Evolutionary conservation across 2,329 filamentous ascomycete species (phyloP).

Genomic region (Pseudogymnoascus sp.): DNA sequence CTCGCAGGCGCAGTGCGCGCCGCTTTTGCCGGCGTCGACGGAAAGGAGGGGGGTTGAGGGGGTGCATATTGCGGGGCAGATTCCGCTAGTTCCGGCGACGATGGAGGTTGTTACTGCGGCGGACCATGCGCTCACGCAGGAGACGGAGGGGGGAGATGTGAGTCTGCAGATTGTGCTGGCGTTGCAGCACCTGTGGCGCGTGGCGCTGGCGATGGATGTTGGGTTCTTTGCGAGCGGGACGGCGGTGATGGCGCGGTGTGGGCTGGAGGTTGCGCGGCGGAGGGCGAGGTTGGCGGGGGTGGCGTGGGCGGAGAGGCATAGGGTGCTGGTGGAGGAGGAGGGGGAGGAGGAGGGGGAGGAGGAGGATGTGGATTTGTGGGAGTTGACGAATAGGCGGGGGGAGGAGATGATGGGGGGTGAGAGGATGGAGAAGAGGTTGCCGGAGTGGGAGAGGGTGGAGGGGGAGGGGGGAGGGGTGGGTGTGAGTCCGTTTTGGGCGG

Average conservation of each 20-base stretch:
- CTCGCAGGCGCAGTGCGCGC: constrained; percentile 70
- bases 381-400: constrained; percentile 49
- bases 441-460: constrained; percentile 41
- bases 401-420: constrained; percentile 23
- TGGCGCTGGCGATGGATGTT: constrained; percentile 64
- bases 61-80: constrained; percentile 78
- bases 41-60: not conserved
- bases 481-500: constrained; percentile 62
- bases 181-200: constrained; percentile 82
- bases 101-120: constrained; percentile 51
- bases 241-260: constrained; percentile 33
- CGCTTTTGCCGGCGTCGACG: too few species aligned
- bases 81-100: constrained; percentile 71
- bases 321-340: constrained; percentile 36
- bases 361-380: constrained; percentile 57
- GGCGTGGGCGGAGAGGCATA: constrained; percentile 37
- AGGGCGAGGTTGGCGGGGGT: constrained; percentile 36
- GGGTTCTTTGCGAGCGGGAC: constrained; percentile 52
- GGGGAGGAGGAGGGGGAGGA: constrained; percentile 43
- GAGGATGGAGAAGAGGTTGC: constrained; percentile 30
- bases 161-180: constrained; percentile 57
- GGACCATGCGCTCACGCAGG: not conserved
- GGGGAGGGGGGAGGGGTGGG: constrained; percentile 19
- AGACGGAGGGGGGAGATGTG: constrained; percentile 23
- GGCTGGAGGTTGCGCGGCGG: not conserved